Conservation (phyloP, 2,329 filamentous ascomycete species). For the Fusarium lyarnte region DNA sequence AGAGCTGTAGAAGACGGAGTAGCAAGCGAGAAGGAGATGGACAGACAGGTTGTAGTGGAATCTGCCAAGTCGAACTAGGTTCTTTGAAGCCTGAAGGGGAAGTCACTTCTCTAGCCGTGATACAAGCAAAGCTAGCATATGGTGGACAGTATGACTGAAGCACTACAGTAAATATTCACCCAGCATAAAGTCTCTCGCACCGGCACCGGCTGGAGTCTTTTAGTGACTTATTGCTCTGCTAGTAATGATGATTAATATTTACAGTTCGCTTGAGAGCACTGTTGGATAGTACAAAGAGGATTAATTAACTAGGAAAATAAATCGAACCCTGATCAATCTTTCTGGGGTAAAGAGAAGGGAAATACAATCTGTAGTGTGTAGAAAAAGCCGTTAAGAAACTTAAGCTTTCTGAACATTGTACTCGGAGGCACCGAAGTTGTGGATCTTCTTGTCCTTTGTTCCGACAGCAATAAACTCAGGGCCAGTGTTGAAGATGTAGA, state of each 20-base stretch:
- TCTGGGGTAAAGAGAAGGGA: not conserved
- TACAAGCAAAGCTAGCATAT: not conserved
- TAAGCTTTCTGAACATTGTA: conserved; percentile 6
- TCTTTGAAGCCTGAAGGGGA: fast-evolving
- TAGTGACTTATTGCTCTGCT: not conserved
- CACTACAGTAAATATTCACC: not conserved
- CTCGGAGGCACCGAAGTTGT: conserved; percentile 13
- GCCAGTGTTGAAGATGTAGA: conserved; percentile 23
- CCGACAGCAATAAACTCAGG: conserved; percentile 20
- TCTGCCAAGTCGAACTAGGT: not conserved
- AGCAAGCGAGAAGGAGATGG: not conserved
- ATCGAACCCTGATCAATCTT: not conserved
- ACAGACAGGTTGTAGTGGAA: not conserved
- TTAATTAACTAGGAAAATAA: not conserved
- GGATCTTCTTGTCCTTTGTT: conserved; percentile 10
- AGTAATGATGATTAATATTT: fast-evolving
- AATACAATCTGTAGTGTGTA: not conserved
- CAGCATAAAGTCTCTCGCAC: not conserved
- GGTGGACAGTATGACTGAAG: not conserved
- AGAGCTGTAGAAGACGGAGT: not conserved
- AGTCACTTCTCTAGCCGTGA: fast-evolving
- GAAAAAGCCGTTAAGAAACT: fast-evolving
- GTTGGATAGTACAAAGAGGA: not conserved
- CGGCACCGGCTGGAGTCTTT: no score
- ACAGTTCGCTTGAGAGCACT: not conserved